Percentiles rank a stretch among this genome's conserved stretches.
Conservation (phyloP, 441 rosid species). For the Bocquillonia castaneifolia region DNA sequence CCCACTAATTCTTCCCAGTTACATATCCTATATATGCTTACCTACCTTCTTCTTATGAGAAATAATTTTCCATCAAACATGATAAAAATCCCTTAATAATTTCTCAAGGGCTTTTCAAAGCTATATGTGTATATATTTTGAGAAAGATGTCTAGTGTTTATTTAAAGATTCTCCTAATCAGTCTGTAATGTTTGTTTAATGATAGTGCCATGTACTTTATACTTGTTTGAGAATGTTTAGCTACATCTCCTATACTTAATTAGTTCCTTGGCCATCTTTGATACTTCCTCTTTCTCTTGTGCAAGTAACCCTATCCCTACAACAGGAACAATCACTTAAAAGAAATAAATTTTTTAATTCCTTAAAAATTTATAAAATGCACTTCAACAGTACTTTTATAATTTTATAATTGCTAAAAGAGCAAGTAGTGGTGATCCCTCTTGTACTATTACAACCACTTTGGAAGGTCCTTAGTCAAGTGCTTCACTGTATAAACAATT, state of each 20-base stretch:
- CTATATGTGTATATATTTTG: no score
- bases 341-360: neutral
- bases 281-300: neutral
- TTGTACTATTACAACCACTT: constrained; percentile 7
- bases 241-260: neutral
- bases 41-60: no score
- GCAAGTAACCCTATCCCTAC: neutral
- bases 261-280: neutral
- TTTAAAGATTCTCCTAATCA: constrained; percentile 15
- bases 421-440: neutral
- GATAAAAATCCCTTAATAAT: no score
- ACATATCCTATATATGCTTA: no score
- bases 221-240: neutral
- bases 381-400: neutral
- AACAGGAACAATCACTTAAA: no score
- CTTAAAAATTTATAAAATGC: neutral
- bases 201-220: neutral
- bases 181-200: neutral
- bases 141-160: neutral
- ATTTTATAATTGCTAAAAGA: constrained; percentile 4
- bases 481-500: neutral
- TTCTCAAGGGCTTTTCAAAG: no score
- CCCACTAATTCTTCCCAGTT: no score
- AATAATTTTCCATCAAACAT: neutral
- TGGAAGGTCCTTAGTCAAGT: neutral